Evolutionary conservation across 2,329 filamentous ascomycete genomes (phyloP), one percentile per base, ranked within the genome.

Genomic region (Sclerotinia sclerotiorum): DNA sequence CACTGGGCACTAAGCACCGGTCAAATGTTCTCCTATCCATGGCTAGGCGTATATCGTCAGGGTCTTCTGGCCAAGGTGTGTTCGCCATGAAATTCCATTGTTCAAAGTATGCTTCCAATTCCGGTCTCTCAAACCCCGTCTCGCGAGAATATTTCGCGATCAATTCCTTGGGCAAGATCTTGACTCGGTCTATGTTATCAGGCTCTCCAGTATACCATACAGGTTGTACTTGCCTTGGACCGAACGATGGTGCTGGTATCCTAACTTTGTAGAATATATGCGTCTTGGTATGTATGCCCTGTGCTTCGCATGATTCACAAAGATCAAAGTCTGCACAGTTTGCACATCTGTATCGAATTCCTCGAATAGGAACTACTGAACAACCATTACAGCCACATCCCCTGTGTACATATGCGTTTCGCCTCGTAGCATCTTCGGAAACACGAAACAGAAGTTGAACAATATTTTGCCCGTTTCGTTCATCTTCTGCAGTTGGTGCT

Each of bases 181-280:
- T 42, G 87, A 27, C 87, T 85, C 24, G 87, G 83, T 74, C 90
- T 87, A 35, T 46, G 6, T 72, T 87, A 71, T 90, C 87, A 13
- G 94, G 93, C 75, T 96, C 92, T 55, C 94, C 94, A 1, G 93
- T 91, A 77, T 97, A 97, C 88, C 91, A 95, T 1, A 93, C 87
- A 8, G 91, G 89, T 74, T 93, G 90, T 76, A 90, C 90, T 78
- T 94, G 90, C 64, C 92, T 87, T 2, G 91, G 89, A 3, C 91
- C 91, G 68, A 97, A 88, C 42, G 93, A 91, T 0, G 94, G 93
- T 0, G 93, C 91, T 1, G 95, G 95, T 15, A 98, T 90, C 67
- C 90, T 90, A 76, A 99, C 91, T 79, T 98, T 98, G 84, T 96
- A 97, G 80, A 99, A 98, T 57, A 98, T 87, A 79, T 99, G 95